These are phyloP conservation scores for Colletotrichum musae DNA, from an alignment of 2,329 filamentous ascomycete species.

Conservation along the genomic window DNA sequence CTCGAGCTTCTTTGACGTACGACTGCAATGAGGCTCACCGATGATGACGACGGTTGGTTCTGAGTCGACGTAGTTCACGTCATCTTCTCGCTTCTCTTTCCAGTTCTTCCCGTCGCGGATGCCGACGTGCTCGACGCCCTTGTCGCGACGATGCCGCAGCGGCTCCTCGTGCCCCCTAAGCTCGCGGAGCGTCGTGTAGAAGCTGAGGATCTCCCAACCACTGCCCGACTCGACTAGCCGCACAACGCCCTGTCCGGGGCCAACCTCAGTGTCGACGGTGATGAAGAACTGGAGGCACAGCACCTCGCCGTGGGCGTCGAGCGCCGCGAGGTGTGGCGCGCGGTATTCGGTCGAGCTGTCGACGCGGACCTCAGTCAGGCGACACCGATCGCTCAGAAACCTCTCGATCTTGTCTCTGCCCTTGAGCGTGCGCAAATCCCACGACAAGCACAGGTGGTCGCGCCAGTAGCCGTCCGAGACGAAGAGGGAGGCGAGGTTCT, in stretches of 20 bases:
- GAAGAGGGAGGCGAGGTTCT: constrained; percentile 56
- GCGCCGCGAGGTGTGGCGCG: constrained; percentile 57
- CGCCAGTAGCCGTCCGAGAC: constrained; percentile 67
- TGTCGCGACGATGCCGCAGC: constrained; percentile 57
- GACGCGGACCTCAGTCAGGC: constrained; percentile 59
- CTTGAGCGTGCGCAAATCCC: constrained; percentile 66
- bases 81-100: constrained; percentile 41
- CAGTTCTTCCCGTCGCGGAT: constrained; percentile 48
- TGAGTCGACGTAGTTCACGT: constrained; percentile 33
- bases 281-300: constrained; percentile 71
- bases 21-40: constrained; percentile 34
- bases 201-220: constrained; percentile 69
- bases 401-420: constrained; percentile 55
- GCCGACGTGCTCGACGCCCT: constrained; percentile 67
- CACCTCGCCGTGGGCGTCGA: constrained; percentile 65
- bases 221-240: constrained; percentile 58
- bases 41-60: constrained; percentile 43
- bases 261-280: constrained; percentile 66
- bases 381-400: constrained; percentile 52
- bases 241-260: constrained; percentile 69
- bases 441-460: constrained; percentile 70
- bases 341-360: constrained; percentile 61
- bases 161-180: constrained; percentile 65
- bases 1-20: background rate
- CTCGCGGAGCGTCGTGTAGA: constrained; percentile 67